phyloP scores from a whole-genome alignment of 2,329 filamentous ascomycete genomes.

The Colletotrichum higginsianum region DNA sequence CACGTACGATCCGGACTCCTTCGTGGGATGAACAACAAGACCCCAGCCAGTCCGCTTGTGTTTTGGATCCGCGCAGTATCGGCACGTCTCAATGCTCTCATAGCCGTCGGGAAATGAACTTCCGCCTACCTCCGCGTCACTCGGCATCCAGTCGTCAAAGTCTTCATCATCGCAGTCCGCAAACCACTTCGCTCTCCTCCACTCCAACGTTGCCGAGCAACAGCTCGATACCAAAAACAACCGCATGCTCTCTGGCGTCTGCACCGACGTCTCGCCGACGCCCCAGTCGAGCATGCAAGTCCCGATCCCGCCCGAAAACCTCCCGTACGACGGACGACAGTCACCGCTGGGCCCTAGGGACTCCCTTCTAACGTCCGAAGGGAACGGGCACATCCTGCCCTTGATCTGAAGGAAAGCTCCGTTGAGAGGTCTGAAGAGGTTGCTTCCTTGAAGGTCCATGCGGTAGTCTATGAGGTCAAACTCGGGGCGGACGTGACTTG shows the following conservation, averaged over 20 bases:
- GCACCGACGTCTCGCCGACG: neutral
- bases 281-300: slow-evolving; percentile 18
- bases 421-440: neutral
- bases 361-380: neutral
- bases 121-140: no score
- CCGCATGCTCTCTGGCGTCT: neutral
- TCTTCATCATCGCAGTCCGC: neutral
- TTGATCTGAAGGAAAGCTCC: neutral
- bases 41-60: neutral
- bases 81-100: neutral
- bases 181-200: no score
- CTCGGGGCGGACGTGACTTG: slow-evolving; percentile 2
- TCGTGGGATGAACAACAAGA: neutral
- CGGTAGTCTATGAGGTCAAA: neutral
- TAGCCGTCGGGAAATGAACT: neutral
- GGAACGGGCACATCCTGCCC: neutral
- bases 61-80: neutral
- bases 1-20: neutral
- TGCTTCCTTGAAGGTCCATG: neutral
- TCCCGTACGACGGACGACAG: neutral
- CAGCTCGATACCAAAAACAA: slow-evolving; percentile 8
- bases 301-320: slow-evolving; percentile 3
- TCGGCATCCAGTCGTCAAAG: neutral
- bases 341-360: neutral
- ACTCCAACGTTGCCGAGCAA: neutral